Conservation (phyloP, 306 rosid species). For the Ormosia emarginata region DNA sequence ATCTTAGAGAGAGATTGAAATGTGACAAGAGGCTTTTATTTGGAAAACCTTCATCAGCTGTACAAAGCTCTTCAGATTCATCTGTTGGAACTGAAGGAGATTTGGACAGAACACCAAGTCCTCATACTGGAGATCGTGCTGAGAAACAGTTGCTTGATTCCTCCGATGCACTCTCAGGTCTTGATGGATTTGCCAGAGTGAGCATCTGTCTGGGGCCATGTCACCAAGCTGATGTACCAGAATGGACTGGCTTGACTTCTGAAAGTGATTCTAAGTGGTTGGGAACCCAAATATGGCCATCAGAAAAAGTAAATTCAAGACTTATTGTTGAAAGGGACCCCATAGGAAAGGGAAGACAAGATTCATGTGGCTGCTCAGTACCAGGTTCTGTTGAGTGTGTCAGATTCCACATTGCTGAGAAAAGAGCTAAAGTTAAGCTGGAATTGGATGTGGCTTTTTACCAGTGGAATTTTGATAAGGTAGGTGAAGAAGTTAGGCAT, state of each 20-base stretch:
- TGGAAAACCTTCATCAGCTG: conserved; percentile 21
- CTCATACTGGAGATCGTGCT: conserved; percentile 14
- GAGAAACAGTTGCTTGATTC: conserved; percentile 25
- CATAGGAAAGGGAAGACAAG: conserved; percentile 84
- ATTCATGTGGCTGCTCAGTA: conserved; percentile 59
- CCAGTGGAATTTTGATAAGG: conserved; percentile 50
- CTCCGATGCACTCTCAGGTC: not conserved
- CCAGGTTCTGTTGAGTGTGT: conserved; percentile 65
- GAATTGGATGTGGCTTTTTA: conserved; percentile 70
- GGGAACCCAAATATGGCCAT: conserved; percentile 73
- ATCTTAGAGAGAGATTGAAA: conserved; percentile 59
- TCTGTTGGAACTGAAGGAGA: conserved; percentile 22
- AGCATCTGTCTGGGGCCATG: conserved; percentile 39
- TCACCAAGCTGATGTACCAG: conserved; percentile 62
- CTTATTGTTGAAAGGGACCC: conserved; percentile 67
- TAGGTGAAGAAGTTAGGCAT: conserved; percentile 62
- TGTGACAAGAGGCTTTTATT: conserved; percentile 25
- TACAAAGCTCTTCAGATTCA: conserved; percentile 33
- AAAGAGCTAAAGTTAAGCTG: conserved; percentile 49
- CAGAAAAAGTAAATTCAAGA: conserved; percentile 25
- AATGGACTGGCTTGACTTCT: conserved; percentile 49
- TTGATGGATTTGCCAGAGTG: conserved; percentile 13
- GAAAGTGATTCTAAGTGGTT: conserved; percentile 75
- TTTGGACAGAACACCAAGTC: conserved; percentile 24
- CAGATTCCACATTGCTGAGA: conserved; percentile 66